A percentile compares a stretch with the other conserved stretches of the same genome.
phyloP scores from a whole-genome alignment of 768 basidiomycete species.

The Boletus sp. region DNA sequence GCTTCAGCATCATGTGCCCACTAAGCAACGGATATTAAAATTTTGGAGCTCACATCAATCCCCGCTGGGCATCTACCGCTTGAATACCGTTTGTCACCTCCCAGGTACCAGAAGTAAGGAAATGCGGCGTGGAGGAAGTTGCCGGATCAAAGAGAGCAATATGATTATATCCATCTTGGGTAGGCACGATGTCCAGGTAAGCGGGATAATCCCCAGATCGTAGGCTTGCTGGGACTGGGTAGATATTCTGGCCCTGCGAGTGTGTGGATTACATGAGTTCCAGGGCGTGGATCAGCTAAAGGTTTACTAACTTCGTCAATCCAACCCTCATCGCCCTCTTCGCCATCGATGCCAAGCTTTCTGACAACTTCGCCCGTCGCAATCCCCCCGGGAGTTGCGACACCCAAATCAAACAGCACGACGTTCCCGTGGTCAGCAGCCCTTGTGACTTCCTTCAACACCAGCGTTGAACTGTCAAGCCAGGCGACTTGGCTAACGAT shows the following conservation, averaged over 20 bases:
- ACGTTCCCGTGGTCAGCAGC: constrained; percentile 80
- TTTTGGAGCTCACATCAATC: constrained; percentile 60
- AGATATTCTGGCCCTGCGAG: constrained; percentile 60
- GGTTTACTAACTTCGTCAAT: constrained; percentile 70
- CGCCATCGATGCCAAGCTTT: constrained; percentile 76
- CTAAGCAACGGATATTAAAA: constrained; percentile 33
- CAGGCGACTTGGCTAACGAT: constrained; percentile 84
- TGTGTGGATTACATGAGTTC: constrained; percentile 13
- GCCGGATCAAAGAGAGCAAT: constrained; percentile 89
- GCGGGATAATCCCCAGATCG: constrained; percentile 48
- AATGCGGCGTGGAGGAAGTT: constrained; percentile 64
- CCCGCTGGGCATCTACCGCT: constrained; percentile 65
- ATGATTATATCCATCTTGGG: constrained; percentile 81
- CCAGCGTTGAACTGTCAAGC: constrained; percentile 71
- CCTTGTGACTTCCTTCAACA: constrained; percentile 86
- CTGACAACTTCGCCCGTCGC: constrained; percentile 61
- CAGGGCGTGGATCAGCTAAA: constrained; percentile 2
- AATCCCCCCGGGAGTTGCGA: constrained; percentile 24
- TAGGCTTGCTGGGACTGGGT: constrained; percentile 49
- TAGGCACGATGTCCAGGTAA: constrained; percentile 91
- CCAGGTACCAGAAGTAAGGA: constrained; percentile 87
- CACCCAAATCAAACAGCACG: constrained; percentile 64
- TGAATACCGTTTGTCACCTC: constrained; percentile 79
- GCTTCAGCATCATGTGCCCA: constrained; percentile 22
- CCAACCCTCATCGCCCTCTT: constrained; percentile 92